A percentile compares a stretch with the other conserved stretches of the same genome.
Conservation (phyloP, 352 stramenopile species). For the Pythium dissotocum region DNA sequence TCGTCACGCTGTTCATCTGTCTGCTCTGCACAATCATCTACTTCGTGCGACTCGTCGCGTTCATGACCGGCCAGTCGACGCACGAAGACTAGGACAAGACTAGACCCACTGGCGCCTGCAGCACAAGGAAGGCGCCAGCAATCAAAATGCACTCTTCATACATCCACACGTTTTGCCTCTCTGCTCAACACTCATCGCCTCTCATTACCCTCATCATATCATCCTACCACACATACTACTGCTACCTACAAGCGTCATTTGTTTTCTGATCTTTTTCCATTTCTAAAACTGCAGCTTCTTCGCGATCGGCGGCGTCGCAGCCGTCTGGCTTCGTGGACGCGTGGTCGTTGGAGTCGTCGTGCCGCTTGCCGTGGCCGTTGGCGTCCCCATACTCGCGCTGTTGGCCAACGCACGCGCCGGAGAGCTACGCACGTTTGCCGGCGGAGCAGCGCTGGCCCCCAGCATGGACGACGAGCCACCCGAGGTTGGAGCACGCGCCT, state of each 20-base stretch:
- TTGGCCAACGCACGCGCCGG: slow-evolving; percentile 20
- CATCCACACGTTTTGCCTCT: neutral
- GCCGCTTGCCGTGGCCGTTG: neutral
- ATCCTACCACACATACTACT: neutral
- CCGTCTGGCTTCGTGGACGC: slow-evolving; percentile 16
- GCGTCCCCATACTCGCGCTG: neutral
- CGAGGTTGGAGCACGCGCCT: slow-evolving; percentile 43
- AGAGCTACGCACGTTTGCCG: slow-evolving; percentile 22
- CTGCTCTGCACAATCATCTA: slow-evolving; percentile 73
- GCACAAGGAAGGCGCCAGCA: no score
- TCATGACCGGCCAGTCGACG: slow-evolving; percentile 43
- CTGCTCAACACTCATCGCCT: neutral
- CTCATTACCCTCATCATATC: neutral
- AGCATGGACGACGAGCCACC: slow-evolving; percentile 27
- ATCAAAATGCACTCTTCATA: neutral
- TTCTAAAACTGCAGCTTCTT: slow-evolving; percentile 42
- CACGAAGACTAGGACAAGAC: slow-evolving; percentile 31
- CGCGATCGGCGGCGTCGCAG: slow-evolving; percentile 30
- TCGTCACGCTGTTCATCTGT: slow-evolving; percentile 84
- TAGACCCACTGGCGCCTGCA: neutral
- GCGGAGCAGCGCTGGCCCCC: slow-evolving; percentile 25
- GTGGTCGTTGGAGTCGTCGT: neutral
- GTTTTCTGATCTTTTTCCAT: slow-evolving; percentile 3
- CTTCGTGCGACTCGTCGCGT: slow-evolving; percentile 47
- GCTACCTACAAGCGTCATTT: neutral